These are phyloP conservation scores for Ascochyta rabiei DNA, from an alignment of 2,329 filamentous ascomycete species.

Conservation along the genomic window DNA sequence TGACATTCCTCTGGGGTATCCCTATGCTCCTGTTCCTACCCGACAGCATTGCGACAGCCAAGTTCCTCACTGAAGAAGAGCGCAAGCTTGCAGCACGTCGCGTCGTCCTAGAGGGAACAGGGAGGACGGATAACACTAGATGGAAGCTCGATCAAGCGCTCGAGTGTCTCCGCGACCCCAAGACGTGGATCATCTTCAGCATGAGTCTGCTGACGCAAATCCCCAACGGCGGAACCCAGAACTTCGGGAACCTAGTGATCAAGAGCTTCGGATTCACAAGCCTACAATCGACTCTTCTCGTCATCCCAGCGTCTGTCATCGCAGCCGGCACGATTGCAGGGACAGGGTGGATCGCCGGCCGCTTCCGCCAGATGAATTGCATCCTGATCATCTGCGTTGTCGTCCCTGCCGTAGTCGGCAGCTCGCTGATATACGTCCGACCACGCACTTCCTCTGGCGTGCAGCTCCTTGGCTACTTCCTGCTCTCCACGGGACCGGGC, in stretches of 20 bases:
- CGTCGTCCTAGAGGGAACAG: slow-evolving; percentile 30
- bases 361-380: slow-evolving; percentile 7
- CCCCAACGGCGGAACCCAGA: slow-evolving; percentile 7
- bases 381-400: slow-evolving; percentile 7
- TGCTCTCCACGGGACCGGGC: slow-evolving; percentile 1
- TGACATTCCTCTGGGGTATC: slow-evolving; percentile 6
- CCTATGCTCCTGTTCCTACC: slow-evolving; percentile 7
- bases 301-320: slow-evolving; percentile 9
- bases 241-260: slow-evolving; percentile 6
- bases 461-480: slow-evolving; percentile 8
- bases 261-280: slow-evolving; percentile 13
- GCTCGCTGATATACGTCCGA: slow-evolving; percentile 5
- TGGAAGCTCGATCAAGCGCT: slow-evolving; percentile 16
- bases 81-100: slow-evolving; percentile 31
- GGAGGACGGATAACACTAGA: slow-evolving; percentile 21
- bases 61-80: slow-evolving; percentile 7
- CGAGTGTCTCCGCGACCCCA: slow-evolving; percentile 8
- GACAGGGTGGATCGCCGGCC: slow-evolving; percentile 2
- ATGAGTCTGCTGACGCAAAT: slow-evolving; percentile 6
- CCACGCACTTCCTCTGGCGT: slow-evolving; percentile 1
- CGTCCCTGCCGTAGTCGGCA: slow-evolving; percentile 5
- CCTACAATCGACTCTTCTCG: slow-evolving; percentile 6
- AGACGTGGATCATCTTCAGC: slow-evolving; percentile 12
- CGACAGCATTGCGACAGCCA: slow-evolving; percentile 3
- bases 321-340: slow-evolving; percentile 8